Conservation (phyloP, 768 basidiomycete genomes). For the Kwoniella mangroviensis region DNA sequence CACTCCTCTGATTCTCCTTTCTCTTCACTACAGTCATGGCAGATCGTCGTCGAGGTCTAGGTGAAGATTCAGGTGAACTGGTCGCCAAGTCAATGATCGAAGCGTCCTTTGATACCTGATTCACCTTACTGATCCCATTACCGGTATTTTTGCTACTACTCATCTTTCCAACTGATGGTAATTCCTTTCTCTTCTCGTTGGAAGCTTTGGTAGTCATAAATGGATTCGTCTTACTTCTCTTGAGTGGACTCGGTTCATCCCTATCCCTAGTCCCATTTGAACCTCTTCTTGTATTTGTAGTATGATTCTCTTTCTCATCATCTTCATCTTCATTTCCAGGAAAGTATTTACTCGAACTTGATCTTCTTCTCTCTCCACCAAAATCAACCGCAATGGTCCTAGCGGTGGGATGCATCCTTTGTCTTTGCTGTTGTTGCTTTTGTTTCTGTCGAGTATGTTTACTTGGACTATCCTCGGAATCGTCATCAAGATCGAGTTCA, state of each 20-base stretch:
- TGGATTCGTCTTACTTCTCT: slow-evolving; percentile 38
- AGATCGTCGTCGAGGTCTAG: neutral
- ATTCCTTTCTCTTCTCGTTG: slow-evolving; percentile 20
- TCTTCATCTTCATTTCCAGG: neutral
- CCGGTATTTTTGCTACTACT: neutral
- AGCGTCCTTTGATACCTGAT: neutral
- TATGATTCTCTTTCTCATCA: slow-evolving; percentile 5
- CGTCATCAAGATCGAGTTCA: neutral
- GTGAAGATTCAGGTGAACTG: slow-evolving; percentile 8
- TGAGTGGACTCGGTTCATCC: slow-evolving; percentile 7
- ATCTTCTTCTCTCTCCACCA: slow-evolving; percentile 13
- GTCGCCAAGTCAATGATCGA: slow-evolving; percentile 19
- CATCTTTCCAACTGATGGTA: slow-evolving; percentile 8
- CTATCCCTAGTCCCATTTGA: neutral
- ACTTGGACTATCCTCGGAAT: slow-evolving; percentile 1
- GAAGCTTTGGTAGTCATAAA: slow-evolving; percentile 28
- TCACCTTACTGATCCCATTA: neutral
- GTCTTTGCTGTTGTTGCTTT: slow-evolving; percentile 1
- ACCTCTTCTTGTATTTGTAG: neutral
- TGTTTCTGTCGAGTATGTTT: slow-evolving; percentile 6
- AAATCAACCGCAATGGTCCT: slow-evolving; percentile 19
- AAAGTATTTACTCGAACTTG: slow-evolving; percentile 27
- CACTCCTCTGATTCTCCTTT: slow-evolving; percentile 15
- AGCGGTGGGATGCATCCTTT: slow-evolving; percentile 26
- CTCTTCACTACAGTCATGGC: neutral